These are phyloP conservation scores for Gleditsia sinensis DNA, from an alignment of 306 rosid genomes.

Conservation along the genomic window DNA sequence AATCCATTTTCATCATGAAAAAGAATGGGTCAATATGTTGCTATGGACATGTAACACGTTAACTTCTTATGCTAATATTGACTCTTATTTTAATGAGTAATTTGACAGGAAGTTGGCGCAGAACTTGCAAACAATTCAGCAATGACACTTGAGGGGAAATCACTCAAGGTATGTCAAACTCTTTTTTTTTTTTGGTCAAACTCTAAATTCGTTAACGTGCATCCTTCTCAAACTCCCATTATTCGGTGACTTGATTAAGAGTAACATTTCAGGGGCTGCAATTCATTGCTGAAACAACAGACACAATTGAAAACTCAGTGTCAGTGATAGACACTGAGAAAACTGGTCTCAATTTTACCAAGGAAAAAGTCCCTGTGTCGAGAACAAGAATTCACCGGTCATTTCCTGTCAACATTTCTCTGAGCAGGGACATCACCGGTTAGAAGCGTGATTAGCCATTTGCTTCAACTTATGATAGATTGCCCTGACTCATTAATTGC, in stretches of 20 bases:
- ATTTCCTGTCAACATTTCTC: conserved; percentile 36
- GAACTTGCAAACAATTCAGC: conserved; percentile 19
- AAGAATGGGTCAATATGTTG: background rate
- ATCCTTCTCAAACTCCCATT: background rate
- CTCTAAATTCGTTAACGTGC: background rate
- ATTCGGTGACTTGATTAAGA: conserved; percentile 4
- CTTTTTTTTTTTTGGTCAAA: too few relatives aligned
- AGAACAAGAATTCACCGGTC: conserved; percentile 44
- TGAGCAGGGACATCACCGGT: conserved; percentile 32
- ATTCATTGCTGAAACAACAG: conserved; percentile 40
- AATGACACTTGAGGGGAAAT: conserved; percentile 25
- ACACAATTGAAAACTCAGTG: conserved; percentile 28
- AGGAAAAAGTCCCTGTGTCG: conserved; percentile 29
- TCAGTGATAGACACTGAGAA: conserved; percentile 25
- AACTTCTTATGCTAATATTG: background rate
- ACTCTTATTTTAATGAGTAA: background rate
- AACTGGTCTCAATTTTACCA: conserved; percentile 30
- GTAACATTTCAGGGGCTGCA: conserved; percentile 43
- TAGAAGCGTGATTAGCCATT: conserved; percentile 30
- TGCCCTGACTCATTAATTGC: background rate
- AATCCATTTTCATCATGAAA: conserved; percentile 3
- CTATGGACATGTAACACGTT: background rate
- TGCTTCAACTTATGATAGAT: conserved; percentile 20
- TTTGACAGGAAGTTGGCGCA: conserved; percentile 27
- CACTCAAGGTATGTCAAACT: conserved; percentile 38